A percentile compares a stretch with the other conserved stretches of the same genome.
Conservation (phyloP, 2,329 filamentous ascomycete species). For the Ascochyta koolunga region DNA sequence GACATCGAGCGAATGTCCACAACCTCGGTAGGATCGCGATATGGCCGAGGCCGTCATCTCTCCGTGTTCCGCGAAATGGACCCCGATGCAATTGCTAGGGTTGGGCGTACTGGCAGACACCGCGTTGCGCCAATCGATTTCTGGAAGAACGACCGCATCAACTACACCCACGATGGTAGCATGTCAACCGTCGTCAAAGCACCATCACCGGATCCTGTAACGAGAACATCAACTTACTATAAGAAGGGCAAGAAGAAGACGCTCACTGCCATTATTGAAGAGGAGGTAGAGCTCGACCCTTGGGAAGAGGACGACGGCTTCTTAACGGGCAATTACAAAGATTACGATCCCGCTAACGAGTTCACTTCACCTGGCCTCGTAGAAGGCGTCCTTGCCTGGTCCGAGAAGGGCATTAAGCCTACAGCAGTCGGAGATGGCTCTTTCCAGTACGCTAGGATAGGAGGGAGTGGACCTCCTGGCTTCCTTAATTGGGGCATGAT, state of each 20-base stretch:
- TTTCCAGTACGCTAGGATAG: slow-evolving; percentile 88
- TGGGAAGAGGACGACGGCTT: slow-evolving; percentile 74
- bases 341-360: slow-evolving; percentile 67
- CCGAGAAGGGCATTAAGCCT: slow-evolving; percentile 62
- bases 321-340: slow-evolving; percentile 67
- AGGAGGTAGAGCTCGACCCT: slow-evolving; percentile 64
- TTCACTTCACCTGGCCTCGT: slow-evolving; percentile 60
- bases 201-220: slow-evolving; percentile 63
- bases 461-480: slow-evolving; percentile 55
- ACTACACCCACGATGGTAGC: slow-evolving; percentile 70
- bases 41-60: slow-evolving; percentile 42
- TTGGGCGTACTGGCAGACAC: slow-evolving; percentile 72
- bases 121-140: slow-evolving; percentile 80
- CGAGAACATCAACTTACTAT: slow-evolving; percentile 42
- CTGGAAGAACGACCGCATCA: slow-evolving; percentile 83
- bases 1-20: slow-evolving; percentile 44
- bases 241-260: slow-evolving; percentile 38
- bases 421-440: slow-evolving; percentile 67
- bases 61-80: slow-evolving; percentile 44
- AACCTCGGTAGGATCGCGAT: slow-evolving; percentile 39
- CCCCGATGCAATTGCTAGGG: slow-evolving; percentile 33
- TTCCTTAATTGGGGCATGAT: slow-evolving; percentile 93
- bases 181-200: slow-evolving; percentile 78
- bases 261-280: slow-evolving; percentile 54
- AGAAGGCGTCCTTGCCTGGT: slow-evolving; percentile 63